A percentile compares a stretch with the other conserved stretches of the same genome.
Conservation (phyloP, 2,329 filamentous ascomycete species). For the Colletotrichum cuscutae region DNA sequence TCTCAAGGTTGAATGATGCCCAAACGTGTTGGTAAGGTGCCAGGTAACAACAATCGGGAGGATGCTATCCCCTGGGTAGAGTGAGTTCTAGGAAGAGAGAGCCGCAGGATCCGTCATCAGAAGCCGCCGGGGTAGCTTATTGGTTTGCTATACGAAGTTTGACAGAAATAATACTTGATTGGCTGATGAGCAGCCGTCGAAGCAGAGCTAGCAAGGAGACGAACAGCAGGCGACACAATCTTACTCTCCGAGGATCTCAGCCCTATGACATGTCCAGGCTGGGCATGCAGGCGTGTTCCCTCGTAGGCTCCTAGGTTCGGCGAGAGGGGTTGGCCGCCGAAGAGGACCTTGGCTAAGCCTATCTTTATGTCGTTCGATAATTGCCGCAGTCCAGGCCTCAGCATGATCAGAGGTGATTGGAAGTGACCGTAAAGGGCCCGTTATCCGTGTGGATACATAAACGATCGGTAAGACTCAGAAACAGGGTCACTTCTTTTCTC, state of each 20-base stretch:
- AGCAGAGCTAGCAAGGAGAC: slow-evolving; percentile 7
- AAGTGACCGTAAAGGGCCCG: no score
- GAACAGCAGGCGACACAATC: not conserved
- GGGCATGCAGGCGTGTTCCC: slow-evolving; percentile 12
- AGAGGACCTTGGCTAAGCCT: not conserved
- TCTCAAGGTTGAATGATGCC: not conserved
- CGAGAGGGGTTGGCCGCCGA: not conserved
- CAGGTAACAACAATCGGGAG: not conserved
- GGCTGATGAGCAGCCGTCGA: not conserved
- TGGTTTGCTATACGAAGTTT: slow-evolving; percentile 27
- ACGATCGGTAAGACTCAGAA: not conserved
- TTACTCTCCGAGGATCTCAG: slow-evolving; percentile 5
- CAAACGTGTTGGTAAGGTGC: not conserved
- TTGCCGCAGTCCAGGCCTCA: not conserved
- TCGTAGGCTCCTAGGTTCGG: not conserved
- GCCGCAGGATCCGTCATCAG: slow-evolving; percentile 22
- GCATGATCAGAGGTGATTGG: not conserved
- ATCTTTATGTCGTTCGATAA: not conserved
- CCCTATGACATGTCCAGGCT: slow-evolving; percentile 19
- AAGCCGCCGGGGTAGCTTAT: not conserved
- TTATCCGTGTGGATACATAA: not conserved
- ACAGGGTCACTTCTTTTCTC: not conserved
- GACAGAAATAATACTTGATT: slow-evolving; percentile 9
- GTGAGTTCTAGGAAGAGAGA: slow-evolving; percentile 1
- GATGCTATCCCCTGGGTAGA: slow-evolving; percentile 1